Evolutionary conservation across 805 yeast species (phyloP).

Genomic region (Tetrapisispora namnaoensis): DNA sequence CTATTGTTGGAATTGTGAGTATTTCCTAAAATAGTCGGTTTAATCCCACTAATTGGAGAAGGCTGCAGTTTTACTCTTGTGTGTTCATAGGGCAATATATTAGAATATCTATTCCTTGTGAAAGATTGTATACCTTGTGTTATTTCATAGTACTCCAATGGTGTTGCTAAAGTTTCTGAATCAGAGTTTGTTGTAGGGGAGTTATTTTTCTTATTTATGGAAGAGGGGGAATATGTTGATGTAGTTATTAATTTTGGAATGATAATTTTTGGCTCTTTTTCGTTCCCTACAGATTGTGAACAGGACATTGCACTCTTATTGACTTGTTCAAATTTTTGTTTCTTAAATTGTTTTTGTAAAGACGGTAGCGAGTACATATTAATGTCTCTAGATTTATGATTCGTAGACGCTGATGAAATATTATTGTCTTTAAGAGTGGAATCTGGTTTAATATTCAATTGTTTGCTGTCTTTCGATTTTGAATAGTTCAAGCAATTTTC

Average conservation of each 20-base stretch:
- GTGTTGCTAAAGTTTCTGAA: constrained; percentile 20
- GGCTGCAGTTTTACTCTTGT: constrained; percentile 51
- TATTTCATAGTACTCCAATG: constrained; percentile 31
- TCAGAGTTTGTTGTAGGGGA: constrained; percentile 7
- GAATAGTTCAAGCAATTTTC: constrained; percentile 15
- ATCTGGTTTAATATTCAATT: background rate
- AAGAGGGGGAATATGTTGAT: background rate
- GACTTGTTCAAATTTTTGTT: constrained; percentile 4
- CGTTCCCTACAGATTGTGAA: background rate
- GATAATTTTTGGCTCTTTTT: background rate
- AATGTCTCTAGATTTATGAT: constrained; percentile 4
- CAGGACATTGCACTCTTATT: background rate
- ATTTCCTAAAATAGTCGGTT: background rate
- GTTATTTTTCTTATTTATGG: background rate
- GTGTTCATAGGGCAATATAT: constrained; percentile 78
- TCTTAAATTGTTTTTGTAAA: constrained; percentile 17
- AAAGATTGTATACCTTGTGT: constrained; percentile 72
- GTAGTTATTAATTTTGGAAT: background rate
- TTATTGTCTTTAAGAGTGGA: background rate
- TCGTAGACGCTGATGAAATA: background rate
- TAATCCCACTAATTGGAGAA: constrained; percentile 18
- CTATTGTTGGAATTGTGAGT: background rate
- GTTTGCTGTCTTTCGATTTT: background rate
- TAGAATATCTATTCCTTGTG: constrained; percentile 73
- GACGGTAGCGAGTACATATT: constrained; percentile 17